Base-by-base conservation (phyloP, 805 yeast species). In the Candida dendrica region DNA sequence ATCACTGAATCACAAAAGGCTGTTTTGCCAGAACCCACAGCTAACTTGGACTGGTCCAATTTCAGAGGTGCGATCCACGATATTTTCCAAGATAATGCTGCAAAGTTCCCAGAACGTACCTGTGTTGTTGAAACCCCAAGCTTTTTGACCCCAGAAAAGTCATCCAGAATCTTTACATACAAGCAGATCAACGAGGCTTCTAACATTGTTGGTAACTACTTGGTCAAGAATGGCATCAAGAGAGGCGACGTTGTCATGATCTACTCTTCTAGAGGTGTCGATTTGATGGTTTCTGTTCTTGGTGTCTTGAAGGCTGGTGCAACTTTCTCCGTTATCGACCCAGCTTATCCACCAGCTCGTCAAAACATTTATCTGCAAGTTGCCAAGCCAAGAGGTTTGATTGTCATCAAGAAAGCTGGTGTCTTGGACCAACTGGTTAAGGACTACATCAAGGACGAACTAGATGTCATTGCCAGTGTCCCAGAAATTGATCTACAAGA, bases 281-380 rank as follows among this genome's bases (percentile, higher is more conserved):
- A 93, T 60, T 71, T 93, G 47, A 87, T 93, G 78, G 87, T 95
- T 35, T 95, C 98, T 6, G 97, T 93, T 15, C 82, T 93, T 85
- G 99, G 98, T 64, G 96, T 89, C 17, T 75, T 93, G 60, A 93
- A 93, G 67, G 98, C 98, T 1, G 99, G 99, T 53, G 98, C 96
- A 15, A 91, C 98, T 0, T 93, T 93, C 62, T 90, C 97, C 9
- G 99, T 93, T 18, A 95, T 93, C 49, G 99, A 93, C 60, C 98
- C 98, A 7, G 98, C 98, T 5, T 93, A 93, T 63, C 99, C 99
- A 35, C 96, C 98, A 15, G 95, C 95, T 9, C 79, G 99, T 65
- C 99, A 93, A 65, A 93, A 87, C 49, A 78, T 93, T 47, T 93
- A 93, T 62, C 72, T 93, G 43, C 79, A 85, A 38, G 99, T 93